A percentile compares a stretch with the other conserved stretches of the same genome.
These are phyloP conservation scores for Cryptococcus neoformans DNA, from an alignment of 1,284 basidiomycete genomes.

Conservation along the genomic window DNA sequence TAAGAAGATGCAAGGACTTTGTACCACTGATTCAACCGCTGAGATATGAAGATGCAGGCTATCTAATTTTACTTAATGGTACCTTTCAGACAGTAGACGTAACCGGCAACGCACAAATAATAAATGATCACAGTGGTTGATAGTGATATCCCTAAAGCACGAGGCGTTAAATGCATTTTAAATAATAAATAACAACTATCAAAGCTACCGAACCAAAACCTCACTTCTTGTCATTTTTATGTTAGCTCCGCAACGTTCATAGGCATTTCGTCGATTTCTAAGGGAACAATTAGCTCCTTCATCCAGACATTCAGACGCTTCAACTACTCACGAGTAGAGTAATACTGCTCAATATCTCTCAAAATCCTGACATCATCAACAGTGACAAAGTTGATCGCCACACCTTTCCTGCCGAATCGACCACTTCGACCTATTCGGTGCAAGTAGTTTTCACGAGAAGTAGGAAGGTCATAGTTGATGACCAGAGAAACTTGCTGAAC, in stretches of 20 bases:
- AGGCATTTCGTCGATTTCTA: slow-evolving; percentile 92
- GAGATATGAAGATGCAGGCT: too few relatives aligned
- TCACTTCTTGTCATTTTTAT: too few relatives aligned
- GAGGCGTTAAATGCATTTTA: too few relatives aligned
- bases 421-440: slow-evolving; percentile 59
- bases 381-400: slow-evolving; percentile 45
- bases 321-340: slow-evolving; percentile 38
- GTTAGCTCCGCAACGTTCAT: slow-evolving; percentile 62
- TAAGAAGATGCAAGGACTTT: too few relatives aligned
- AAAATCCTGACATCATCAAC: slow-evolving; percentile 42
- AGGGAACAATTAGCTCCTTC: slow-evolving; percentile 38
- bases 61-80: too few relatives aligned
- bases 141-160: too few relatives aligned
- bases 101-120: too few relatives aligned
- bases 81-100: too few relatives aligned
- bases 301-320: slow-evolving; percentile 64
- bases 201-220: too few relatives aligned
- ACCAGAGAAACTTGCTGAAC: slow-evolving; percentile 98
- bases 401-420: slow-evolving; percentile 55
- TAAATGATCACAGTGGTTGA: too few relatives aligned
- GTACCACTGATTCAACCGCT: too few relatives aligned
- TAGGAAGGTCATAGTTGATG: slow-evolving; percentile 93
- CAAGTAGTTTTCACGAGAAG: slow-evolving; percentile 53
- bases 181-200: too few relatives aligned
- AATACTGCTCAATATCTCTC: slow-evolving; percentile 33